Evolutionary conservation across 345 rosid species (phyloP).

Genomic region (Eucalyptus regnans): DNA sequence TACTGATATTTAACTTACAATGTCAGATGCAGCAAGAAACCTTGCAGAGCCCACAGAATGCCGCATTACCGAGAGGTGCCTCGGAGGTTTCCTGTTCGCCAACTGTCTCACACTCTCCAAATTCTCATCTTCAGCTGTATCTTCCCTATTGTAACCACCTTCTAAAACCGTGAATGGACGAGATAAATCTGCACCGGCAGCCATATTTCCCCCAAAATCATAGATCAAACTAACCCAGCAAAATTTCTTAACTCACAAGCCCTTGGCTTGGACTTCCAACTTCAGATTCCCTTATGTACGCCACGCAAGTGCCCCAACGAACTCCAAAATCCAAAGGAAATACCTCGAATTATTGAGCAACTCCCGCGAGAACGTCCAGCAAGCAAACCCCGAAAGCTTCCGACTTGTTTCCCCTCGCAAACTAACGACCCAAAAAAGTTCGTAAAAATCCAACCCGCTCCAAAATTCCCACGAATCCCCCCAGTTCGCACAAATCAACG

Average conservation of each 20-base stretch:
- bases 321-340: background rate
- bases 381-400: slow-evolving; percentile 6
- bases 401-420: background rate
- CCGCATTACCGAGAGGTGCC: slow-evolving; percentile 34
- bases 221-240: background rate
- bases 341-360: slow-evolving; percentile 1
- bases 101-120: slow-evolving; percentile 37
- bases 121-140: slow-evolving; percentile 26
- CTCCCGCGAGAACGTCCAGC: background rate
- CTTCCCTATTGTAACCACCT: slow-evolving; percentile 26
- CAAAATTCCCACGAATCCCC: background rate
- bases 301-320: background rate
- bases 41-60: slow-evolving; percentile 31
- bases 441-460: slow-evolving; percentile 1
- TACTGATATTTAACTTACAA: slow-evolving; percentile 15
- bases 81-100: slow-evolving; percentile 63
- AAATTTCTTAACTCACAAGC: background rate
- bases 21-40: slow-evolving; percentile 36
- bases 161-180: slow-evolving; percentile 34
- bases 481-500: background rate
- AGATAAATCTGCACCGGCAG: slow-evolving; percentile 54
- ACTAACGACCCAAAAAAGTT: background rate
- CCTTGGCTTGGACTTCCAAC: background rate
- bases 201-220: slow-evolving; percentile 38
- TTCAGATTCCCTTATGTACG: background rate